Base-by-base conservation (phyloP, 2,329 filamentous ascomycete species). In the Sporothrix luriei region DNA sequence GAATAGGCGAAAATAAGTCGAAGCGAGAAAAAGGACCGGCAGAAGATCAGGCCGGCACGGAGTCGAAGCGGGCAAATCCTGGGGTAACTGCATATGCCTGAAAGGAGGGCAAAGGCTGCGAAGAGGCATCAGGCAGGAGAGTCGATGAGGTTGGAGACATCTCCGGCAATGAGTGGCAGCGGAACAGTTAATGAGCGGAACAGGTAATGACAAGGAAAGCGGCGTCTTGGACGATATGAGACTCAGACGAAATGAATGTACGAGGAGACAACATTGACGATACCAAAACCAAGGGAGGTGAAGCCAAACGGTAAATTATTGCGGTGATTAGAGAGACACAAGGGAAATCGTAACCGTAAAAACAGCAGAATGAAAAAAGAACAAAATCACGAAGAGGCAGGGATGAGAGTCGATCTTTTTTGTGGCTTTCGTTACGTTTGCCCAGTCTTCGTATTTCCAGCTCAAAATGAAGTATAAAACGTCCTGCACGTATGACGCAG, bases 31-130 rank as follows among this genome's bases (percentile, higher is more conserved):
- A 57, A n/a, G n/a, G 21, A n/a, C 14, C 5, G 52, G 52, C 21
- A 19, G 55, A 38, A 40, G 29, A 59, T 38, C 55, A 59, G 33
- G 55, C 55, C 55, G 55, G 55, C 55, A 59, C 29, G 33, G 7
- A 19, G 33, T 40, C 29, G 19, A n/a, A 40, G 55, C 55, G 55
- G 29, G 55, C 14, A n/a, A 16, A 13, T 13, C 26, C 54, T 16
- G 38, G 54, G 54, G 19, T 38, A 7, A 10, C 26, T 57, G 52
- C 16, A 38, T 38, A 26, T 57, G 54, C 38, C 19, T 57, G 14
- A 19, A 26, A 55, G 49, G 9, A 1, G 51, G 6, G 33, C 33
- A 33, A 33, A 52, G 26, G 54, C 6, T 38, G 29, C 9, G 52
- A 33, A 33, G 52, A 29, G 14, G 2, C 26, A 19, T 9, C 4